phyloP scores from a whole-genome alignment of 1,284 basidiomycete genomes.

The Sphaerobolus stellatus region DNA sequence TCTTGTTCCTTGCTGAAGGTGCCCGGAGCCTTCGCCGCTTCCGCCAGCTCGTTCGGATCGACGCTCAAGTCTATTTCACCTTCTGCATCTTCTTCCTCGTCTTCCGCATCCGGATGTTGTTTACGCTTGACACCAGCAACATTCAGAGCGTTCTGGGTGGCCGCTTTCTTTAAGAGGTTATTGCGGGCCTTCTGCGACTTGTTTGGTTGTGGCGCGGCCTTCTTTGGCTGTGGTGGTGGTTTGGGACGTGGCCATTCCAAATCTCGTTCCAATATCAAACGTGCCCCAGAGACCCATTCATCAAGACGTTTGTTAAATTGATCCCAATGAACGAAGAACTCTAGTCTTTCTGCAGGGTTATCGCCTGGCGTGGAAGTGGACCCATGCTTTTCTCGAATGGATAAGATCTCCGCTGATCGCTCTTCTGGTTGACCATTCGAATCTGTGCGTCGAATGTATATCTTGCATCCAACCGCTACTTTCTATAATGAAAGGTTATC shows the following conservation, averaged over 20 bases:
- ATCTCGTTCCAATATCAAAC: slow-evolving; percentile 82
- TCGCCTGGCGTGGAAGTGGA: slow-evolving; percentile 58
- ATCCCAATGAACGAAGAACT: slow-evolving; percentile 98
- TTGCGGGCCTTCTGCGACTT: slow-evolving; percentile 43
- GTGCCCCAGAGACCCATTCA: slow-evolving; percentile 93
- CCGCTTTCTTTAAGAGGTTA: slow-evolving; percentile 65
- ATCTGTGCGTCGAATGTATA: slow-evolving; percentile 81
- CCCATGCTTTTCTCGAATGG: slow-evolving; percentile 81
- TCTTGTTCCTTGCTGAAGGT: slow-evolving; percentile 94
- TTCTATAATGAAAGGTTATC: slow-evolving; percentile 49
- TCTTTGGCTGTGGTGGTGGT: slow-evolving; percentile 56
- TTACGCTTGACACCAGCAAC: slow-evolving; percentile 60
- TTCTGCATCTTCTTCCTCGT: slow-evolving; percentile 52
- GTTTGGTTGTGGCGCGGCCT: slow-evolving; percentile 37
- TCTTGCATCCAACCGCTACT: slow-evolving; percentile 88
- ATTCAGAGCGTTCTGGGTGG: slow-evolving; percentile 64
- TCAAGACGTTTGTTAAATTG: slow-evolving; percentile 98
- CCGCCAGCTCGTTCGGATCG: slow-evolving; percentile 38
- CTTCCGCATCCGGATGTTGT: slow-evolving; percentile 54
- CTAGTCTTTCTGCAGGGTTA: slow-evolving; percentile 75
- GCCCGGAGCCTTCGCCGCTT: slow-evolving; percentile 47
- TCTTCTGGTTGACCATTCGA: slow-evolving; percentile 77
- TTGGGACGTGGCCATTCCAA: slow-evolving; percentile 97
- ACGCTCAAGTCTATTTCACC: slow-evolving; percentile 31
- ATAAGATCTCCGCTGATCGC: slow-evolving; percentile 90